phyloP scores from a whole-genome alignment of 441 rosid species.

The Populus hybrid region DNA sequence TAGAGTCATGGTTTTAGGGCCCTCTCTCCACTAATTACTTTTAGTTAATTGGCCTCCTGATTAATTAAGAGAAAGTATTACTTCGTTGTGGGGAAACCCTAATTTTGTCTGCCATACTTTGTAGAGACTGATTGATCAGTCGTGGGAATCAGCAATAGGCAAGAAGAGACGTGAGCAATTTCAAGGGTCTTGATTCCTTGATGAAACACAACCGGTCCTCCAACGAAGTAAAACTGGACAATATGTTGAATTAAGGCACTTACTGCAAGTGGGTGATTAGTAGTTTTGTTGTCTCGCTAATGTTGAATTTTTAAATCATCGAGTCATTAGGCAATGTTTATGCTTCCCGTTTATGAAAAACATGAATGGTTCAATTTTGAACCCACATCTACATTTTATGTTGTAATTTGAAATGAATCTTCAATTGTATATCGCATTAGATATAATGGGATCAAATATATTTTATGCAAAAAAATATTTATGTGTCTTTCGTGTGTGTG shows the following conservation, averaged over 20 bases:
- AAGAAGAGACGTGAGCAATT: constrained; percentile 53
- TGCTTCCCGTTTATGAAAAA: no score
- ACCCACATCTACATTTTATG: no score
- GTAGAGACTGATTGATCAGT: constrained; percentile 29
- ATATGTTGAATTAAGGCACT: constrained; percentile 14
- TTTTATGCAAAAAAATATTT: no score
- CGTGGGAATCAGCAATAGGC: constrained; percentile 57
- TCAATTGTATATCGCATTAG: no score
- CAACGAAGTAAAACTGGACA: not conserved
- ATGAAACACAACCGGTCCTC: not conserved
- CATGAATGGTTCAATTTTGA: no score
- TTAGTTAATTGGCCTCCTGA: no score
- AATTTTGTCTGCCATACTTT: constrained; percentile 69
- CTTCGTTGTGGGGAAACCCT: constrained; percentile 42
- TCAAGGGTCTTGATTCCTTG: constrained; percentile 28
- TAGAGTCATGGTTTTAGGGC: constrained; percentile 24
- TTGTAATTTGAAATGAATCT: no score
- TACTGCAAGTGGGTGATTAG: constrained; percentile 23
- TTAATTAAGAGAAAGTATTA: constrained; percentile 25
- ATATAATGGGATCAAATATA: no score
- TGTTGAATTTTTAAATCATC: no score
- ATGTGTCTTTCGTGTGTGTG: no score
- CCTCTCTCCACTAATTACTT: constrained; percentile 29
- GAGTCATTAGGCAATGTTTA: no score
- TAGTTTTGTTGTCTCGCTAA: no score